A percentile compares a stretch with the other conserved stretches of the same genome.
phyloP scores from a whole-genome alignment of 768 basidiomycete species.

The Rubroboletus pulcherrimus region DNA sequence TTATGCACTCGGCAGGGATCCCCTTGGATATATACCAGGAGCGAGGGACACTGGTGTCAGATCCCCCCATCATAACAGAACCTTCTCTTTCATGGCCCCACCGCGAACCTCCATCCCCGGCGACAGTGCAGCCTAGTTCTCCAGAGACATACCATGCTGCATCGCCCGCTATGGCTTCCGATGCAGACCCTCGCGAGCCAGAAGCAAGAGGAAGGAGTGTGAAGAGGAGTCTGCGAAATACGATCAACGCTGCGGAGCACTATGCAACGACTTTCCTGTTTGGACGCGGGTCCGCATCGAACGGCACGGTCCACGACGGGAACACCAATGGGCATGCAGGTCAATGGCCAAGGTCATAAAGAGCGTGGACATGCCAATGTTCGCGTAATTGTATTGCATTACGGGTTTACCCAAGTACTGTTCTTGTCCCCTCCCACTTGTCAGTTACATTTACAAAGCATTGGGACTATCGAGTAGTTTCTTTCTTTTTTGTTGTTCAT shows the following conservation, averaged over 20 bases:
- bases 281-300: slow-evolving; percentile 43
- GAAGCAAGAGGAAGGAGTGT: slow-evolving; percentile 57
- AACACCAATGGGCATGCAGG: slow-evolving; percentile 20
- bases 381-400: slow-evolving; percentile 9
- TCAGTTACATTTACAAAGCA: slow-evolving; percentile 3
- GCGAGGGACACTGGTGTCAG: slow-evolving; percentile 7
- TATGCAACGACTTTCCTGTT: slow-evolving; percentile 62
- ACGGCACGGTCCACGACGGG: slow-evolving; percentile 20
- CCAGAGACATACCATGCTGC: slow-evolving; percentile 43
- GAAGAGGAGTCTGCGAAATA: slow-evolving; percentile 62
- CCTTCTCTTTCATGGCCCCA: slow-evolving; percentile 43
- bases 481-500: slow-evolving; percentile 6
- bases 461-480: slow-evolving; percentile 12
- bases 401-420: slow-evolving; percentile 1
- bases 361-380: neutral
- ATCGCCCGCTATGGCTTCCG: slow-evolving; percentile 29
- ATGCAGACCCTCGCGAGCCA: slow-evolving; percentile 29
- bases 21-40: slow-evolving; percentile 22
- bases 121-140: slow-evolving; percentile 31
- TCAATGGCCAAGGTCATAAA: slow-evolving; percentile 27
- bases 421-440: slow-evolving; percentile 2
- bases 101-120: slow-evolving; percentile 37
- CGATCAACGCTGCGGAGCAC: slow-evolving; percentile 66
- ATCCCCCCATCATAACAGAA: slow-evolving; percentile 12
- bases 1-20: slow-evolving; percentile 34